These are phyloP conservation scores for Leishmania amazonensis DNA, from an alignment of 208 protist species.

Conservation along the genomic window DNA sequence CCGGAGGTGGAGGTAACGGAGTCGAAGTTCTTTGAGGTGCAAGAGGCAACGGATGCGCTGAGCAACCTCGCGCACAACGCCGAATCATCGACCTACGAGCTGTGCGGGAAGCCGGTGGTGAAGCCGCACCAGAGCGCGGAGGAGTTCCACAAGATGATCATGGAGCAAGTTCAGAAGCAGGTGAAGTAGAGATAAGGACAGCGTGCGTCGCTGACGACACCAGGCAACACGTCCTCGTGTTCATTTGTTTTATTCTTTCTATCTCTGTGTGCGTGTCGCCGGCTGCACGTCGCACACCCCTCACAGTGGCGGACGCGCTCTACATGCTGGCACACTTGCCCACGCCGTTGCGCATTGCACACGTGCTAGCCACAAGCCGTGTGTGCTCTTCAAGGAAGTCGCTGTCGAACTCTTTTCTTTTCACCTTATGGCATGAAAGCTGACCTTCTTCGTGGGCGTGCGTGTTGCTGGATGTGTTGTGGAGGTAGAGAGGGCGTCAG, in stretches of 20 bases:
- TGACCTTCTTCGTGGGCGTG: background rate
- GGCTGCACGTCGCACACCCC: background rate
- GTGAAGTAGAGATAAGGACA: slow-evolving; percentile 1
- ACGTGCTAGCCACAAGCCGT: background rate
- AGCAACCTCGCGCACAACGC: slow-evolving; percentile 84
- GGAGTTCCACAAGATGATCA: slow-evolving; percentile 42
- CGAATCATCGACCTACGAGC: slow-evolving; percentile 31
- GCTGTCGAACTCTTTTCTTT: background rate
- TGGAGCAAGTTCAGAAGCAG: slow-evolving; percentile 42
- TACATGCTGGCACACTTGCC: background rate
- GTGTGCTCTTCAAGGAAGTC: background rate
- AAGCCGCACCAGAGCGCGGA: slow-evolving; percentile 31
- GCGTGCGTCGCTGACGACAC: background rate
- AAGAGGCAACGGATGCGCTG: slow-evolving; percentile 82
- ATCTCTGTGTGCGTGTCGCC: background rate
- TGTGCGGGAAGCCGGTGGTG: slow-evolving; percentile 35
- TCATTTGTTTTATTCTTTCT: background rate
- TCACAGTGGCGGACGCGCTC: background rate
- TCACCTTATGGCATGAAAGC: background rate
- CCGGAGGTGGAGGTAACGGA: slow-evolving; percentile 45
- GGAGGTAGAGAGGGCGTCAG: background rate
- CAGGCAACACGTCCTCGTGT: background rate
- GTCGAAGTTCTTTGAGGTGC: slow-evolving; percentile 71
- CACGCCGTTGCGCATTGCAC: background rate
- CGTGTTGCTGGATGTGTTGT: background rate